Conservation (phyloP, 129 eudicot species). For the Cynara cardunculus region DNA sequence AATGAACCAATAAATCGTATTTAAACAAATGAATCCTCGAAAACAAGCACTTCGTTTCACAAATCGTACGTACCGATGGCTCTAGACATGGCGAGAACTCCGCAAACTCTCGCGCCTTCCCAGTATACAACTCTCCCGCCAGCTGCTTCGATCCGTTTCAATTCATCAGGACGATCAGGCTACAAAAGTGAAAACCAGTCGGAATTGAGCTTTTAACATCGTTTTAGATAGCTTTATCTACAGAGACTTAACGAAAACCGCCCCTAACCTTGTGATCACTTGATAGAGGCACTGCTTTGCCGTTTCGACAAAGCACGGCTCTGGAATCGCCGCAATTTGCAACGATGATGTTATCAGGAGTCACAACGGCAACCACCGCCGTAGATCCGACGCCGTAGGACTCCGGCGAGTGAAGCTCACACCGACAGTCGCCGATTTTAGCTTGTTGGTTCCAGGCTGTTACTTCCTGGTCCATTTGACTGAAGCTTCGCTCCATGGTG, state of each 20-base stretch:
- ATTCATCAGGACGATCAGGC: conserved; percentile 73
- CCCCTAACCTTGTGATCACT: conserved; percentile 50
- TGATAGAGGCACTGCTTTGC: conserved; percentile 47
- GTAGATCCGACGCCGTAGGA: conserved; percentile 57
- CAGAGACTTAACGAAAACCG: too few relatives aligned
- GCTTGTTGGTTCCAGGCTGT: conserved; percentile 24
- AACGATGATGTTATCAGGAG: conserved; percentile 37
- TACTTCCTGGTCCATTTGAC: conserved; percentile 49
- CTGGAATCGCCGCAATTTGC: conserved; percentile 70
- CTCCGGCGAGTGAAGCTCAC: conserved; percentile 39
- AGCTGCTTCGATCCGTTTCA: conserved; percentile 44
- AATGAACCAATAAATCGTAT: neutral
- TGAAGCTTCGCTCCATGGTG: conserved; percentile 37
- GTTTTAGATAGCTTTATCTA: too few relatives aligned
- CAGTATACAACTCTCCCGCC: conserved; percentile 67
- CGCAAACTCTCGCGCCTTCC: conserved; percentile 56
- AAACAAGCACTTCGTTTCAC: neutral
- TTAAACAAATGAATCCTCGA: neutral
- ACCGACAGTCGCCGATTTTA: conserved; percentile 25
- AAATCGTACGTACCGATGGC: conserved; percentile 43
- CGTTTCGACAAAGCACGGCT: conserved; percentile 51
- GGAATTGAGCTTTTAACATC: too few relatives aligned
- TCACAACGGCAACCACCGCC: conserved; percentile 50
- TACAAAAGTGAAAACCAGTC: conserved; percentile 1
- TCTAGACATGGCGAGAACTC: conserved; percentile 64